phyloP scores from a whole-genome alignment of 805 yeast species.

The Kluyveromyces nonfermentans region DNA sequence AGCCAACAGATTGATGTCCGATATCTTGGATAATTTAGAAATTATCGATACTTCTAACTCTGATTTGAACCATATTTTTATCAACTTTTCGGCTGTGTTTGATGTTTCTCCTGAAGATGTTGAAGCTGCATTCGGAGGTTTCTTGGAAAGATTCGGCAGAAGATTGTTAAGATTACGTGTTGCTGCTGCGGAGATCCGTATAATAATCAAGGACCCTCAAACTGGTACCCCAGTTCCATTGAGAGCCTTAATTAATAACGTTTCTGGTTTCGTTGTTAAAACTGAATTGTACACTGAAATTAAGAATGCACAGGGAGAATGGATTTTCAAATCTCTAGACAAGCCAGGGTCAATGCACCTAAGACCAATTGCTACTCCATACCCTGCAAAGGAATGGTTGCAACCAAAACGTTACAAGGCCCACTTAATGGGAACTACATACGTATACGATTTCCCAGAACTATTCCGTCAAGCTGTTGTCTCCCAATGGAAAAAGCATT shows the following conservation, averaged over 20 bases:
- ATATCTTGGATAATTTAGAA: conserved; percentile 89
- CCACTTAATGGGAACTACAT: conserved; percentile 95
- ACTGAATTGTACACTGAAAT: conserved; percentile 92
- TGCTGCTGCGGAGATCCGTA: conserved; percentile 95
- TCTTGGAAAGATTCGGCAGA: conserved; percentile 95
- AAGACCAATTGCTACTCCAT: conserved; percentile 91
- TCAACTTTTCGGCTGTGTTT: conserved; percentile 93
- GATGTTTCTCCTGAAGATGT: conserved; percentile 92
- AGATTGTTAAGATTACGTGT: conserved; percentile 94
- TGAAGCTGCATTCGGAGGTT: conserved; percentile 95
- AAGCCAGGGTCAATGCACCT: conserved; percentile 95
- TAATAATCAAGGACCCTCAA: conserved; percentile 82
- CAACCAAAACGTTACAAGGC: conserved; percentile 99
- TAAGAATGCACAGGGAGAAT: conserved; percentile 84
- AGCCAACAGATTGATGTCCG: conserved; percentile 92
- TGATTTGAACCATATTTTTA: conserved; percentile 93
- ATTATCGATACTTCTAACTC: conserved; percentile 90
- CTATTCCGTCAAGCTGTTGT: conserved; percentile 87
- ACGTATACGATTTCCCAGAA: conserved; percentile 98
- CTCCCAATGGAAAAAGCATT: conserved; percentile 71
- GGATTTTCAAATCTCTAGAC: conserved; percentile 95
- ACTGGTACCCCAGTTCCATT: conserved; percentile 90
- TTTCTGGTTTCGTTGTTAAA: conserved; percentile 94
- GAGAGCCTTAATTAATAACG: conserved; percentile 93
- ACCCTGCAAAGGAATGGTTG: conserved; percentile 94